These are phyloP conservation scores for Acanthamoeba triangularis DNA, from an alignment of 208 protist species.

Conservation along the genomic window DNA sequence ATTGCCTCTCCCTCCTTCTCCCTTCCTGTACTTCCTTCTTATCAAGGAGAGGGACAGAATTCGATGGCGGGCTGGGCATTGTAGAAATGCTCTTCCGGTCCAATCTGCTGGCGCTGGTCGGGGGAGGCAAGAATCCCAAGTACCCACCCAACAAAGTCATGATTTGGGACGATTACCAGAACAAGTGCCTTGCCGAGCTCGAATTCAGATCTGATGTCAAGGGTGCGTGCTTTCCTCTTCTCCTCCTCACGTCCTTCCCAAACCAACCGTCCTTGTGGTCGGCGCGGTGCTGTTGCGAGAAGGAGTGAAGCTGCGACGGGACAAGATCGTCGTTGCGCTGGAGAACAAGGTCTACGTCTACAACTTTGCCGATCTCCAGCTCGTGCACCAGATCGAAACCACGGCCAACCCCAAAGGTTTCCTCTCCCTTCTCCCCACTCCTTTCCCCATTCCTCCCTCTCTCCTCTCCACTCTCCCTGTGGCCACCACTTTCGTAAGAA, in stretches of 20 bases:
- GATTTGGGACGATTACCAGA: conserved; percentile 96
- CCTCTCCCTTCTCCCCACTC: not conserved
- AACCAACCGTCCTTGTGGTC: not conserved
- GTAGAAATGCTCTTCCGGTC: conserved; percentile 97
- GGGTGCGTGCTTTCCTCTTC: conserved; percentile 84
- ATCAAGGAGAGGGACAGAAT: not conserved
- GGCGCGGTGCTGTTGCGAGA: conserved; percentile 72
- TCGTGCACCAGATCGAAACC: conserved; percentile 94
- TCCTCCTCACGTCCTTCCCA: not conserved
- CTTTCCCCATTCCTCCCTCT: not conserved
- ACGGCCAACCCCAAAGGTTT: conserved; percentile 92
- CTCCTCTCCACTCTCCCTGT: too few species aligned
- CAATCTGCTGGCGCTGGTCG: conserved; percentile 96
- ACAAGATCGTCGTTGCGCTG: conserved; percentile 93
- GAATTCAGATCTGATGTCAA: conserved; percentile 94
- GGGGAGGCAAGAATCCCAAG: conserved; percentile 93
- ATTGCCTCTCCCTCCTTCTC: not conserved
- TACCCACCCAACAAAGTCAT: conserved; percentile 96
- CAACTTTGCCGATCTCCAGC: conserved; percentile 94
- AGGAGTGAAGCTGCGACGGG: conserved; percentile 93
- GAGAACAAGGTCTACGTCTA: conserved; percentile 95
- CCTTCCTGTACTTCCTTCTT: not conserved
- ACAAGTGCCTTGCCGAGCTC: conserved; percentile 94
- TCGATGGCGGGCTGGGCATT: conserved; percentile 93
- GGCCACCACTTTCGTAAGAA: too few species aligned